Evolutionary conservation across 306 rosid species (phyloP), one percentile per base, ranked within the genome.

Genomic region (Fragaria iinumae): DNA sequence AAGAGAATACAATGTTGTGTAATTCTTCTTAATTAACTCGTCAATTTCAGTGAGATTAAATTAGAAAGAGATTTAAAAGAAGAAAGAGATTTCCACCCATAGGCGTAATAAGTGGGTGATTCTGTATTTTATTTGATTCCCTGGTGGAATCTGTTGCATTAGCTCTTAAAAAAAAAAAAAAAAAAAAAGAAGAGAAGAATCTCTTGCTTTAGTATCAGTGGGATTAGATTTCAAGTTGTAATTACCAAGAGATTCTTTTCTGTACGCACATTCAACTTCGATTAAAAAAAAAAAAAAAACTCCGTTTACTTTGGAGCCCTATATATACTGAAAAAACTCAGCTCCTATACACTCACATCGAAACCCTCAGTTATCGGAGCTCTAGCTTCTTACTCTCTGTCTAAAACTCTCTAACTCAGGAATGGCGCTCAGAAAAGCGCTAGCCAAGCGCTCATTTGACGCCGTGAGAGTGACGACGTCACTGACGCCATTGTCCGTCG

Each of bases 351-450:
- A 55, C 0, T 38, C 50, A 7, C 76, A 27, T 62, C 77, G 65
- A 59, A 72, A 27, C 63, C 47, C 85, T 53, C 21, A 3, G 13
- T 21, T 4, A 36, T 84, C 57, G 44, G 74, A 41, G 73, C 11
- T 10, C 52, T 14, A 0, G 17, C 9, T 23, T 64, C 69, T 76
- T 60, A 4, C 4, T 56, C 6, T 56, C 14, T 34, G 62, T 63
- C 67, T 56, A 21, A 13, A 5, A 32, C 20, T 29, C 68, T 36
- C 48, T 17, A 13, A 6, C 18, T 12, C 36, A 36, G 67, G 78
- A 78, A 95, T 92, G 99, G 97, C 92, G 71, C 85, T 87, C 83
- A 84, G 90, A 7, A 85, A 88, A 79, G 66, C 86, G 52, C 66
- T 90, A 1, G 34, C 85, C 45, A 86, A 82, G 79, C 89, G 90